Percentiles rank a stretch among this genome's conserved stretches.
phyloP scores from a whole-genome alignment of 192 early-diverging fungal species.

The Backusella psychrophila region DNA sequence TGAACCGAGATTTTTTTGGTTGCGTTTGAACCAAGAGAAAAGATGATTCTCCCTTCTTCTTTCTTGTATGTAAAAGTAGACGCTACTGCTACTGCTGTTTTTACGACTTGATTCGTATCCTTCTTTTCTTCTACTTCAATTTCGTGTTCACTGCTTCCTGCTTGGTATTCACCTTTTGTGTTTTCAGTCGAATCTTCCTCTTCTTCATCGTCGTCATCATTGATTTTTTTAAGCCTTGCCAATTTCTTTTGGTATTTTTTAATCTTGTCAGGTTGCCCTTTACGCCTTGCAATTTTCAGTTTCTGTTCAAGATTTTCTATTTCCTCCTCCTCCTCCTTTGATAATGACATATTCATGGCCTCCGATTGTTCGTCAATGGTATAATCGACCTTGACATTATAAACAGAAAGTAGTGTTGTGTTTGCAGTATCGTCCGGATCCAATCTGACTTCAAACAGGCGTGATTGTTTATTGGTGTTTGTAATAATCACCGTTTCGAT shows the following conservation, averaged over 20 bases:
- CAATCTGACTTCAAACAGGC: constrained; percentile 72
- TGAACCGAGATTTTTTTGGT: constrained; percentile 63
- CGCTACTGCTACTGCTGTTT: neutral
- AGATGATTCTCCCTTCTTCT: constrained; percentile 57
- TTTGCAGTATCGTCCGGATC: constrained; percentile 61
- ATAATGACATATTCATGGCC: constrained; percentile 39
- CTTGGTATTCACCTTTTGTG: neutral
- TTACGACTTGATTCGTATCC: neutral
- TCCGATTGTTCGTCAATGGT: constrained; percentile 44
- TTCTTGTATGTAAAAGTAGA: constrained; percentile 32
- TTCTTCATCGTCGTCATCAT: neutral
- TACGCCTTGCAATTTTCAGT: constrained; percentile 91
- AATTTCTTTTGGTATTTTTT: constrained; percentile 79
- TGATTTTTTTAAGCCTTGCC: constrained; percentile 41
- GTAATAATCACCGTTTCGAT: constrained; percentile 68
- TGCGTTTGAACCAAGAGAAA: constrained; percentile 61
- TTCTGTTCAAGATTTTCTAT: constrained; percentile 97
- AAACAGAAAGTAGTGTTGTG: constrained; percentile 42
- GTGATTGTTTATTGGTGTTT: constrained; percentile 78
- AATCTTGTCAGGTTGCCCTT: constrained; percentile 83
- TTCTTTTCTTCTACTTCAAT: neutral
- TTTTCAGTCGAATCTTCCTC: neutral
- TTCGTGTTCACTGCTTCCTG: neutral
- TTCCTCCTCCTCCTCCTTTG: constrained; percentile 83
- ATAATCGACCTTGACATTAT: constrained; percentile 55